phyloP scores from a whole-genome alignment of 352 stramenopile genomes.

The Globisporangium polare region DNA sequence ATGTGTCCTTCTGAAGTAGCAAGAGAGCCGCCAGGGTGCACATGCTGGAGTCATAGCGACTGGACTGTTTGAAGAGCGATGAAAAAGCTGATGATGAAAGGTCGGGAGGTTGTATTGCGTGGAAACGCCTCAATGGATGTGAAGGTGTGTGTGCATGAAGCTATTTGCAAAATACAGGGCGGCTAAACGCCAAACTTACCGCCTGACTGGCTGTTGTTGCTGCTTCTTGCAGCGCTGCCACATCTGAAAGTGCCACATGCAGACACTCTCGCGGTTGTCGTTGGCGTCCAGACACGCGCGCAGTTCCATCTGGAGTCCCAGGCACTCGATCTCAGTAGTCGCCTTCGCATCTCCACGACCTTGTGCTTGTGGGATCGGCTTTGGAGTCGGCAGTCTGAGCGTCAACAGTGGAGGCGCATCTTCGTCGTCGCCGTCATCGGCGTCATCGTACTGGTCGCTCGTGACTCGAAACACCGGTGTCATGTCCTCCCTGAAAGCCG shows the following conservation, averaged over 20 bases:
- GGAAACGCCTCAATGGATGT: neutral
- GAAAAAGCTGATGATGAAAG: no score
- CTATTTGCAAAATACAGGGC: neutral
- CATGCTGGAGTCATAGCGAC: no score
- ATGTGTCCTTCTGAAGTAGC: no score
- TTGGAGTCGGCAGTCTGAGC: no score
- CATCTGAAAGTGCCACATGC: conserved; percentile 4
- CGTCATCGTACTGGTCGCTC: neutral
- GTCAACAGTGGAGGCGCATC: neutral
- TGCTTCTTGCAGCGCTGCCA: neutral
- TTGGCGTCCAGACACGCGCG: conserved; percentile 6
- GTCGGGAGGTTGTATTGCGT: no score
- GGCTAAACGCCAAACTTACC: neutral
- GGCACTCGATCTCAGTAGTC: neutral
- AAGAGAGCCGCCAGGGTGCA: no score
- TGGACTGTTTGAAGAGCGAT: no score
- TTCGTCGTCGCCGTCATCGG: neutral
- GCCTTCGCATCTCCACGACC: no score
- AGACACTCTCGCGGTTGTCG: conserved; percentile 8
- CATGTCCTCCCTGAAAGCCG: neutral
- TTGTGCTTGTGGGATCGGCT: no score
- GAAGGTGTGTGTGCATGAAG: neutral
- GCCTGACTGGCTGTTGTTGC: neutral
- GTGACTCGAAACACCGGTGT: neutral
- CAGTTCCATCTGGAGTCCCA: neutral